Base-by-base conservation (phyloP, 345 rosid genomes). In the Syzygium grande region DNA sequence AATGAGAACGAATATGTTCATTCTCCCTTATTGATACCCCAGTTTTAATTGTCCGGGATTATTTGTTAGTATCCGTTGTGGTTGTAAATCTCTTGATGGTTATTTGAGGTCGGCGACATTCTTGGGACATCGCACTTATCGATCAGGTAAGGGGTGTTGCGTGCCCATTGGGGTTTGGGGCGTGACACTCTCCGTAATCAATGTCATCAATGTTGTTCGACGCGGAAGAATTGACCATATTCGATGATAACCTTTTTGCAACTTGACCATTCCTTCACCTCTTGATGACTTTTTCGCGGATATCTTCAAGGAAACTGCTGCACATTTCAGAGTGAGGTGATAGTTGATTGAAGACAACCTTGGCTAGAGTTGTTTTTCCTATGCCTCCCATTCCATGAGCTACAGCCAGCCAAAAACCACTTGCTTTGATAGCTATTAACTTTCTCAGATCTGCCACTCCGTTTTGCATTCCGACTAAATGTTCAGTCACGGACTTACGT, bases 391-490 rank as follows among this genome's bases (percentile, higher is more conserved):
- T 73, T 17, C 4, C 25, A 73, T 38, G 49, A 73, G 80, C 80
- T 73, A 34, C 49, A 34, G 1, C 80, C 0, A 4, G 8, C 1
- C 0, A 73, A 1, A 34, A 73, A 10, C 49, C 49, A 38, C 1
- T 38, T 73, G 27, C 49, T 19, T 1, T 1, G 0, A 38, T 10
- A 38, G 9, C 8, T 38, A 34, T 2, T 9, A 19, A 19, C 0
- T 34, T 38, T 73, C 4, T 34, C 11, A 19, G 3, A 10, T 73
- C 49, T 5, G 4, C 2, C 49, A 38, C 49, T 73, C 2, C 0
- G 0, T 19, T 27, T 5, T 5, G 25, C 49, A 34, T 73, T 19
- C 4, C 0, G 0, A 38, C 49, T 73, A 73, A 63, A 73, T 34
- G 49, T 38, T 73, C 22, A 38, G 22, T 9, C 27, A 10, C 1